Percentiles rank a stretch among this genome's conserved stretches.
Evolutionary conservation across 768 basidiomycete species (phyloP).

Genomic region (Pilatotrama ljubarskyi): DNA sequence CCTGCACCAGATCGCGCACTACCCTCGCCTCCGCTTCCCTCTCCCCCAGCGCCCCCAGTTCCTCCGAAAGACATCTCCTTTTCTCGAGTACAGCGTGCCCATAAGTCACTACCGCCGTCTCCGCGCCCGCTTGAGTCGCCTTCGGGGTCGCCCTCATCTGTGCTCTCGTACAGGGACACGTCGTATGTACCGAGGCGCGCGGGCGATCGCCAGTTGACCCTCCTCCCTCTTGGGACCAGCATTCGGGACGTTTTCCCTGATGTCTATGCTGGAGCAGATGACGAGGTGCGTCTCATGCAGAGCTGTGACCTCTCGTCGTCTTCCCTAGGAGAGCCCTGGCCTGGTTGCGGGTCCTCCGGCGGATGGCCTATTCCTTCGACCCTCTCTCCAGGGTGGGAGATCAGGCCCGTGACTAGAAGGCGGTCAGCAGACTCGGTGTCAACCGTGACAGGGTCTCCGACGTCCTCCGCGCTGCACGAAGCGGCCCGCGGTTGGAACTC

Average conservation of each 20-base stretch:
- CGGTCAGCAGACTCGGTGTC: conserved; percentile 12
- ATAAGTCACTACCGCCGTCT: conserved; percentile 16
- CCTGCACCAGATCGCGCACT: conserved; percentile 12
- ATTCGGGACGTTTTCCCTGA: conserved; percentile 1
- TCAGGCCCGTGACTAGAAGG: not conserved
- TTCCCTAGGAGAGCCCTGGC: conserved; percentile 10
- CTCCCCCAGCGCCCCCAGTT: not conserved
- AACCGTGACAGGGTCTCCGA: conserved; percentile 13
- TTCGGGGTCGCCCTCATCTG: not conserved
- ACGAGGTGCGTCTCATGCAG: not conserved
- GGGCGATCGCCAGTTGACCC: not conserved
- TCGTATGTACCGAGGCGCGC: not conserved
- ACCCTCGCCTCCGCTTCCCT: not conserved
- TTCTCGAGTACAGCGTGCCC: not conserved
- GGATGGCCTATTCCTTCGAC: not conserved
- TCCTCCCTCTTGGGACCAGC: not conserved
- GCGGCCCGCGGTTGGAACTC: not conserved
- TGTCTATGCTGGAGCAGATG: not conserved
- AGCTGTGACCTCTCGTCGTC: not conserved
- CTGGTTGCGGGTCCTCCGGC: not conserved
- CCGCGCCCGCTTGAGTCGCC: not conserved
- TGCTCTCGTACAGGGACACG: not conserved
- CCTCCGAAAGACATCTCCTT: conserved; percentile 11
- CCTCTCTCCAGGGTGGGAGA: not conserved
- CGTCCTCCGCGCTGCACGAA: conserved; percentile 15